Evolutionary conservation across 2,329 filamentous ascomycete genomes (phyloP).

Genomic region (Arthrobotrys musiformis): DNA sequence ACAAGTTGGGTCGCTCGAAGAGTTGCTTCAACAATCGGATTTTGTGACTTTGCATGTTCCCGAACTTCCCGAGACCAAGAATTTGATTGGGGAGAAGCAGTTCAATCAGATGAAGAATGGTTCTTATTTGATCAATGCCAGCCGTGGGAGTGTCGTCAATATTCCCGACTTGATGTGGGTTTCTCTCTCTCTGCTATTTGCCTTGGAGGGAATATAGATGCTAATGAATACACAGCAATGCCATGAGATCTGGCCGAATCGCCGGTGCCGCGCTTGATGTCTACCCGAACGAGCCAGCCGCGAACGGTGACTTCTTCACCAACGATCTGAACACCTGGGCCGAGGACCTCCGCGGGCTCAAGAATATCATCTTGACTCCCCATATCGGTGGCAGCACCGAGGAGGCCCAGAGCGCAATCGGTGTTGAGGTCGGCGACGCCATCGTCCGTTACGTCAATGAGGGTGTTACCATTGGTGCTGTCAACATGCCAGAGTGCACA

Average conservation of each 20-base stretch:
- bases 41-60: slow-evolving; percentile 96
- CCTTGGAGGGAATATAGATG: not conserved
- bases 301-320: slow-evolving; percentile 95
- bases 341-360: slow-evolving; percentile 82
- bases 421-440: slow-evolving; percentile 88
- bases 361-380: slow-evolving; percentile 93
- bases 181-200: not conserved
- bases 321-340: slow-evolving; percentile 83
- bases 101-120: slow-evolving; percentile 91
- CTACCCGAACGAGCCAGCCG: slow-evolving; percentile 90
- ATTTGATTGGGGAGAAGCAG: slow-evolving; percentile 84
- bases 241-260: slow-evolving; percentile 84
- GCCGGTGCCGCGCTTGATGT: slow-evolving; percentile 97
- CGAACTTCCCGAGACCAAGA: slow-evolving; percentile 89
- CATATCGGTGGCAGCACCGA: slow-evolving; percentile 98
- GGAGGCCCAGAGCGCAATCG: slow-evolving; percentile 95
- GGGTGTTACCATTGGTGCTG: slow-evolving; percentile 84
- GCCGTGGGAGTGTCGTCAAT: slow-evolving; percentile 90
- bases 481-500: slow-evolving; percentile 95
- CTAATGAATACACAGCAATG: slow-evolving; percentile 65
- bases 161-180: slow-evolving; percentile 81
- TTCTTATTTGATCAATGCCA: slow-evolving; percentile 95
- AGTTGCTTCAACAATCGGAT: slow-evolving; percentile 81
- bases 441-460: slow-evolving; percentile 96
- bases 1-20: slow-evolving; percentile 81